Base-by-base conservation (phyloP, 2,329 filamentous ascomycete genomes). In the Epichloe sibirici region DNA sequence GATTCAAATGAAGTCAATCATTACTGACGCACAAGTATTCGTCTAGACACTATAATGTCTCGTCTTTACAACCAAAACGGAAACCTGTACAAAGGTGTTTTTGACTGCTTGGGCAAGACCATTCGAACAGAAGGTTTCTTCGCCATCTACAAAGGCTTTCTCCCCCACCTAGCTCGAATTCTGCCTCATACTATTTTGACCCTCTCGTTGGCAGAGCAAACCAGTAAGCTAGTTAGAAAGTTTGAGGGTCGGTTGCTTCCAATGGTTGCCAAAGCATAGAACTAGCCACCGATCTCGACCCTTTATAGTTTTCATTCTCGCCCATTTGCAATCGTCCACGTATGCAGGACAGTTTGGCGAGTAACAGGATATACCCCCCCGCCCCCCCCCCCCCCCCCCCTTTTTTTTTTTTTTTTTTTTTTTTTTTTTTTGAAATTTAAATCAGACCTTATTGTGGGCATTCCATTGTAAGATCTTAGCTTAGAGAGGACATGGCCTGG, bases 61-160 rank as follows among this genome's bases (percentile, higher is more conserved):
- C 86, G 93, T 57, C 85, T 98, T 76, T 98, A 98, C 76, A 98
- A 98, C 74, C 93, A 98, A 69, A 95, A 90, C 56, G 93, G 93
- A 50, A 95, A 96, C 66, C 78, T 98, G n/a, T 98, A 98, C 75
- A 84, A 79, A 60, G 87, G 90, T 54, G 88, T 94, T 4, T 87
- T 95, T 57, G 93, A 98, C 71, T 98, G 93, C 67, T 71, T 97
- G 55, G 81, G 79, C 66, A 90, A 95, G 72, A 98, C 93, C 0
- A 77, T 98, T 56, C 85, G 84, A 66, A 95, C 89, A 0, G 93
- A 98, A 68, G 93, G 93, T 23, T 62, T 95, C 50, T 72, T 97
- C 46, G 93, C 93, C 56, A 88, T 98, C 54, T 98, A 98, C 76
- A 98, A 98, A 75, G 93, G 93, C 54, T 96, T 94, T 74, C 82